phyloP scores from a whole-genome alignment of 1,284 basidiomycete species.

The Meripilus lineatus region DNA sequence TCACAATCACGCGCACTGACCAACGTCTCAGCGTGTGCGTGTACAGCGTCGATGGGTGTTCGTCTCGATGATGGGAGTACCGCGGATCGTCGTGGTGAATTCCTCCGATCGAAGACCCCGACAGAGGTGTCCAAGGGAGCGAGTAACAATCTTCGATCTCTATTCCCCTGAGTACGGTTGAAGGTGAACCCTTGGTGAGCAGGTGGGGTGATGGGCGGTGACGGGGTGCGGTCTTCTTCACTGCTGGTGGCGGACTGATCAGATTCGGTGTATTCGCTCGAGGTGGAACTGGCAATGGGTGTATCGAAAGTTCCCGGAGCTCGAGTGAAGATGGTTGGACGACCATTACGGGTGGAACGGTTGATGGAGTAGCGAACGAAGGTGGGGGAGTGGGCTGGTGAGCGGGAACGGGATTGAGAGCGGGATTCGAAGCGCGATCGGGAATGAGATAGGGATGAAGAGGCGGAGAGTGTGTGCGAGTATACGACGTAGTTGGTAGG shows the following conservation, averaged over 20 bases:
- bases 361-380: conserved; percentile 1
- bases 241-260: too few species aligned
- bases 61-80: neutral
- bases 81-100: neutral
- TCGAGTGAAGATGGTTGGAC: neutral
- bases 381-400: conserved; percentile 7
- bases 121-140: conserved; percentile 1
- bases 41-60: neutral
- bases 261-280: too few species aligned
- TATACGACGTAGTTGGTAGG: too few species aligned
- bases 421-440: conserved; percentile 12
- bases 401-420: conserved; percentile 26
- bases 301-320: too few species aligned
- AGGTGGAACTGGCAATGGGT: too few species aligned
- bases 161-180: neutral
- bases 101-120: neutral
- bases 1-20: neutral
- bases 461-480: conserved; percentile 26
- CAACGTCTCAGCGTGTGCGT: neutral
- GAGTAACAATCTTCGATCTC: neutral
- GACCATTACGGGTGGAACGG: neutral
- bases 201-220: conserved; percentile 8
- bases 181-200: conserved; percentile 1
- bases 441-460: conserved; percentile 26
- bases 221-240: neutral